Conservation (phyloP, 495 filamentous ascomycete genomes). For the Penicillium riverlandense region DNA sequence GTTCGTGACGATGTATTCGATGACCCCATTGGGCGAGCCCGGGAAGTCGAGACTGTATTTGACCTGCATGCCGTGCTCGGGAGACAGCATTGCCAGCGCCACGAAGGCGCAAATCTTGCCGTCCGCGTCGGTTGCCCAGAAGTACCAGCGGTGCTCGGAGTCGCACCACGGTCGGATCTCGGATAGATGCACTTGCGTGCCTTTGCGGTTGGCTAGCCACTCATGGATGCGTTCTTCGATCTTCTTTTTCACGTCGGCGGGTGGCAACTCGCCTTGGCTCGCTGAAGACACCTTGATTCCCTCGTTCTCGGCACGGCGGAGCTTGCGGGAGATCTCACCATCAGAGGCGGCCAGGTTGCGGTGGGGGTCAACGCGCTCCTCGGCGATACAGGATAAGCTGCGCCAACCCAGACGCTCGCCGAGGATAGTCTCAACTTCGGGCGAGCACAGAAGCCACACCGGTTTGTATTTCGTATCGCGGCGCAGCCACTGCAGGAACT, state of each 20-base stretch:
- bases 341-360: slow-evolving; percentile 48
- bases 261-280: slow-evolving; percentile 49
- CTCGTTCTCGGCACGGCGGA: slow-evolving; percentile 70
- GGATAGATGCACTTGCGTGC: slow-evolving; percentile 77
- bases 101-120: slow-evolving; percentile 66
- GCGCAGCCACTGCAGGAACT: slow-evolving; percentile 64
- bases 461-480: slow-evolving; percentile 68
- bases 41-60: slow-evolving; percentile 87
- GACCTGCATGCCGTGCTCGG: slow-evolving; percentile 74
- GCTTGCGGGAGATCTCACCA: slow-evolving; percentile 57
- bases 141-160: slow-evolving; percentile 68
- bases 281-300: slow-evolving; percentile 67
- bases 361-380: slow-evolving; percentile 66
- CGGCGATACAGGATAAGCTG: slow-evolving; percentile 73
- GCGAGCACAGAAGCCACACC: slow-evolving; percentile 71
- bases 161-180: slow-evolving; percentile 80
- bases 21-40: slow-evolving; percentile 66
- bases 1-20: slow-evolving; percentile 70
- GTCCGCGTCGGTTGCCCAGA: slow-evolving; percentile 61
- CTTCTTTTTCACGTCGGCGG: slow-evolving; percentile 54
- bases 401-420: slow-evolving; percentile 74
- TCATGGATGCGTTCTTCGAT: slow-evolving; percentile 66
- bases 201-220: slow-evolving; percentile 73
- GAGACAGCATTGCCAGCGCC: slow-evolving; percentile 66
- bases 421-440: slow-evolving; percentile 63